Evolutionary conservation across 2,329 filamentous ascomycete genomes (phyloP).

Genomic region (Ophiocordyceps australis): DNA sequence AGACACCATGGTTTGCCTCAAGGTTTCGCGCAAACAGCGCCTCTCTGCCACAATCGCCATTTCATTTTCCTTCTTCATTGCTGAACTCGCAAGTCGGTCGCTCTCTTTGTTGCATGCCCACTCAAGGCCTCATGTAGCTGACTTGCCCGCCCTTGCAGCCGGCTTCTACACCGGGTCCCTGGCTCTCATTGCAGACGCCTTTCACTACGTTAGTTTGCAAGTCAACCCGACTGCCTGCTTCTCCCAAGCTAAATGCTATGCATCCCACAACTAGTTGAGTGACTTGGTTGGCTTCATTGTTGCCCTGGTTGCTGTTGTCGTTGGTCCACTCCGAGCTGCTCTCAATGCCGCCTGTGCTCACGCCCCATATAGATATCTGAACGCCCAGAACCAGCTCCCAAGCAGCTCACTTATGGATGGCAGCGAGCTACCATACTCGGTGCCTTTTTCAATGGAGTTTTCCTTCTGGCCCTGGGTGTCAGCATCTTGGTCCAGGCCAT

Average conservation of each 20-base stretch:
- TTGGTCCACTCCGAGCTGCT: slow-evolving; percentile 13
- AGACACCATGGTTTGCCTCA: slow-evolving; percentile 6
- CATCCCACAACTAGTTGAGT: slow-evolving; percentile 47
- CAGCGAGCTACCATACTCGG: slow-evolving; percentile 55
- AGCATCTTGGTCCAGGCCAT: slow-evolving; percentile 59
- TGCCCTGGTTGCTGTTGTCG: slow-evolving; percentile 44
- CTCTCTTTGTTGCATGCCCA: slow-evolving; percentile 1
- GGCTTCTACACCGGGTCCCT: slow-evolving; percentile 55
- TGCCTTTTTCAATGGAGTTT: slow-evolving; percentile 66
- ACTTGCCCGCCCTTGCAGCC: too few species aligned
- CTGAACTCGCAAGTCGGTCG: slow-evolving; percentile 25
- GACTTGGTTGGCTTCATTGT: slow-evolving; percentile 53
- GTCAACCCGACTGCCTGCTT: too few species aligned
- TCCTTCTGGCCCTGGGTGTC: slow-evolving; percentile 52
- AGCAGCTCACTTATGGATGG: slow-evolving; percentile 48
- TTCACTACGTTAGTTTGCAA: slow-evolving; percentile 49
- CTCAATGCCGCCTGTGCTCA: background rate
- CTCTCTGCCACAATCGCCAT: slow-evolving; percentile 28
- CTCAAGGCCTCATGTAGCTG: too few species aligned
- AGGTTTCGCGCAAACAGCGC: slow-evolving; percentile 19
- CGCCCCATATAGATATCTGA: slow-evolving; percentile 33
- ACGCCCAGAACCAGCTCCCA: slow-evolving; percentile 29
- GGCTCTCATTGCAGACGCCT: slow-evolving; percentile 58
- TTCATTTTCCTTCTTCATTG: slow-evolving; percentile 29
- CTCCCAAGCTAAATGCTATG: too few species aligned